phyloP scores from a whole-genome alignment of 495 filamentous ascomycete species.

The Penicillium egyptiacum region DNA sequence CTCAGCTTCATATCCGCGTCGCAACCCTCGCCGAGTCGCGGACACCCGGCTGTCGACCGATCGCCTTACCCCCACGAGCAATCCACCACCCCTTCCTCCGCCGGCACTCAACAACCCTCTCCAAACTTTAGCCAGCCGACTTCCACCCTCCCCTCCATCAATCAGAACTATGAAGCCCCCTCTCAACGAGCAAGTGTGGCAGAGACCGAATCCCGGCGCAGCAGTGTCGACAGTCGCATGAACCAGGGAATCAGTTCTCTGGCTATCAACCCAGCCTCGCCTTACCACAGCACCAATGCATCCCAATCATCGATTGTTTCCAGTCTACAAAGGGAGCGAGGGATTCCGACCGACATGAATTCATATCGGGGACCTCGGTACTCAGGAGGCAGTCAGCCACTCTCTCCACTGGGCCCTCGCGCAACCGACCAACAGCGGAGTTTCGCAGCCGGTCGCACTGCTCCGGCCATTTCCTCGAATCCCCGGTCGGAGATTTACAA shows the following conservation, averaged over 20 bases:
- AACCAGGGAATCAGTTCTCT: constrained; percentile 69
- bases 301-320: constrained; percentile 73
- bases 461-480: constrained; percentile 74
- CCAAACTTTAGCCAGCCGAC: constrained; percentile 45
- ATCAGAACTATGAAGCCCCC: constrained; percentile 50
- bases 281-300: constrained; percentile 73
- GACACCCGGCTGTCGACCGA: constrained; percentile 46
- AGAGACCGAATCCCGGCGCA: constrained; percentile 63
- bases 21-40: constrained; percentile 52
- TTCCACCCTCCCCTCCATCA: constrained; percentile 50
- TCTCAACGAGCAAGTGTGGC: constrained; percentile 49
- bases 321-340: constrained; percentile 57
- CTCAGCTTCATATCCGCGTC: constrained; percentile 50
- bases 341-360: constrained; percentile 50
- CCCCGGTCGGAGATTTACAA: constrained; percentile 75
- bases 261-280: constrained; percentile 63
- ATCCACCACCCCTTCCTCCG: constrained; percentile 46
- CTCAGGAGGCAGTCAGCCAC: constrained; percentile 41
- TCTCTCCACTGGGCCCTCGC: constrained; percentile 51
- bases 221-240: constrained; percentile 76
- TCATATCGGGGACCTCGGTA: constrained; percentile 59
- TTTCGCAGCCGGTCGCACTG: constrained; percentile 58
- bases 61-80: constrained; percentile 44
- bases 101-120: constrained; percentile 46
- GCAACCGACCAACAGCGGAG: constrained; percentile 51